phyloP scores from a whole-genome alignment of 208 protist species.

The Acanthamoeba healyi region DNA sequence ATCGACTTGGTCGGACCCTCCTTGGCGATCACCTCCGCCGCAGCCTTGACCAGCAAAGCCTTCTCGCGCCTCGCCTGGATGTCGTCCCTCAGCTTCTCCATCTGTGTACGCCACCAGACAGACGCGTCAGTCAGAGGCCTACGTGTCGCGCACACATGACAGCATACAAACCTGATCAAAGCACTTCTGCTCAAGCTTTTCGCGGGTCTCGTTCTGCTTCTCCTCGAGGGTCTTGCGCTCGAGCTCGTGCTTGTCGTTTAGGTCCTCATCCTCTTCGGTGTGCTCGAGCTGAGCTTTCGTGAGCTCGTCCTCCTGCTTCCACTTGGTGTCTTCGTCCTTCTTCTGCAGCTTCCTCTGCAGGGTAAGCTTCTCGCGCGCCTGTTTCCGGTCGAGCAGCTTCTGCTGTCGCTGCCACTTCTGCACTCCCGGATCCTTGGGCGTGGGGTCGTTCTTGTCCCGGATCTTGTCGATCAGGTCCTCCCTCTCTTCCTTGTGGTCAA shows the following conservation, averaged over 20 bases:
- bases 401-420: slow-evolving; percentile 18
- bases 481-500: slow-evolving; percentile 26
- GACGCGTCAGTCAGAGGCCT: no score
- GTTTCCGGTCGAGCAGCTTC: slow-evolving; percentile 47
- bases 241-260: neutral
- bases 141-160: no score
- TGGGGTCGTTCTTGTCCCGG: neutral
- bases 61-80: slow-evolving; percentile 39
- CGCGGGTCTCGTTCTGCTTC: slow-evolving; percentile 8
- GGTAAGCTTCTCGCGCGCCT: slow-evolving; percentile 26
- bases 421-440: neutral
- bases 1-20: slow-evolving; percentile 41
- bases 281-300: neutral
- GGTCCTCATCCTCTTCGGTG: slow-evolving; percentile 21
- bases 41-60: neutral
- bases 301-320: slow-evolving; percentile 46
- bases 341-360: neutral
- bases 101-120: neutral
- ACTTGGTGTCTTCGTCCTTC: slow-evolving; percentile 38
- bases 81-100: slow-evolving; percentile 4
- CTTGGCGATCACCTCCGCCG: slow-evolving; percentile 39
- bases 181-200: slow-evolving; percentile 49
- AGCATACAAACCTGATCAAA: slow-evolving; percentile 19
- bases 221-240: slow-evolving; percentile 11
- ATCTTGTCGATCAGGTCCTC: slow-evolving; percentile 45